Percentiles rank a stretch among this genome's conserved stretches.
phyloP scores from a whole-genome alignment of 495 filamentous ascomycete genomes.

The Cairneyella variabilis region DNA sequence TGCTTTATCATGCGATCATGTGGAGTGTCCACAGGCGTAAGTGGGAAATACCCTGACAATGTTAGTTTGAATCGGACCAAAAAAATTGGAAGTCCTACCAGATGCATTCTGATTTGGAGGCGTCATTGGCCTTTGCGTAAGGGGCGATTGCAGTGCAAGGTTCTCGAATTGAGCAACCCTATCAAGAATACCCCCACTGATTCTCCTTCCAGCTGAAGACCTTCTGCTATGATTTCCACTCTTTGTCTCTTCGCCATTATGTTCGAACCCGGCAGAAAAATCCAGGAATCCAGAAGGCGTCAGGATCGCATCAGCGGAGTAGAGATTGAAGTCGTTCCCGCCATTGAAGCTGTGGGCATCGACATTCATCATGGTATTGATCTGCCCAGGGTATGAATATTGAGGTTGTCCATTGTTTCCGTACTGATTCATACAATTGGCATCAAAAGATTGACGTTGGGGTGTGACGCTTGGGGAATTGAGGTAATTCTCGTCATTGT shows the following conservation, averaged over 20 bases:
- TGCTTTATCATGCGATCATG: slow-evolving; percentile 35
- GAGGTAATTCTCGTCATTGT: slow-evolving; percentile 37
- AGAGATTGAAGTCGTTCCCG: slow-evolving; percentile 24
- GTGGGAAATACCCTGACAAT: slow-evolving; percentile 41
- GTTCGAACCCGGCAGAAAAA: slow-evolving; percentile 22
- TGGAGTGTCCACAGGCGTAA: slow-evolving; percentile 44
- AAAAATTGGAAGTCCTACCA: slow-evolving; percentile 38
- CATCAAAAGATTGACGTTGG: slow-evolving; percentile 39
- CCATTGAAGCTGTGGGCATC: slow-evolving; percentile 33
- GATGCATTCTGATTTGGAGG: slow-evolving; percentile 50
- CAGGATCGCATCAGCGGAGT: slow-evolving; percentile 11
- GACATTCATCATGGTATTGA: slow-evolving; percentile 40
- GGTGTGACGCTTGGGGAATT: slow-evolving; percentile 45
- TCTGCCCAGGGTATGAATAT: slow-evolving; percentile 30
- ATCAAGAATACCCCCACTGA: slow-evolving; percentile 52
- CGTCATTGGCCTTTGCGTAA: slow-evolving; percentile 48
- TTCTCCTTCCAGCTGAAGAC: slow-evolving; percentile 36
- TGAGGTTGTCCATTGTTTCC: slow-evolving; percentile 8
- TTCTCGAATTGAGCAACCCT: slow-evolving; percentile 48
- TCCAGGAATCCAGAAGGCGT: slow-evolving; percentile 26
- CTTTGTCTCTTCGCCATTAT: slow-evolving; percentile 1
- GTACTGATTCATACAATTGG: slow-evolving; percentile 37
- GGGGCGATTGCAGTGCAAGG: slow-evolving; percentile 30
- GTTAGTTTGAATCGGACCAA: slow-evolving; percentile 5
- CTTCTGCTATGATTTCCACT: slow-evolving; percentile 23